Base-by-base conservation (phyloP, 2,329 filamentous ascomycete species). In the Aspergillus brasiliensis region DNA sequence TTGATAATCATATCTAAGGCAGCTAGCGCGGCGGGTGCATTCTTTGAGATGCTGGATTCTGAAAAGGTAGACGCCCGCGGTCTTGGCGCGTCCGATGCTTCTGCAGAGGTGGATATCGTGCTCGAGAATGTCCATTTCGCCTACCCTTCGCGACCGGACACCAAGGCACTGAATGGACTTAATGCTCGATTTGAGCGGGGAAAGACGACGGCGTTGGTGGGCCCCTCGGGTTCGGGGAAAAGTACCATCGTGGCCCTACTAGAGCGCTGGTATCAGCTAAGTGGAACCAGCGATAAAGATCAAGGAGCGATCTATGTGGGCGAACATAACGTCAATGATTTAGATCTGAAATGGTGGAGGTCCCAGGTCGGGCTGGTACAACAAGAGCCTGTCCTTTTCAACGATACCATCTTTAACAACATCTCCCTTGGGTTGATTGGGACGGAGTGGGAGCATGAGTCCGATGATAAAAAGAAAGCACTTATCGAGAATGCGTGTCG, bases 351-450 rank as follows among this genome's bases (percentile, higher is more conserved):
- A 63, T 91, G 81, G 65, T 84, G 84, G 73, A 79, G 84, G 42
- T 74, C 76, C 2, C 73, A 81, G 44, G 88, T 90, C 59, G 85
- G 86, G 0, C 77, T 90, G 8, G 88, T 90, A 5, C 86, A 88
- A 62, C 88, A 90, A 66, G 87, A 91, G 60, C 87, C 87, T 0
- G 86, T 88, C 58, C 77, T 90, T 1, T 90, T 91, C 74, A 88
- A 88, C 66, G 83, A 86, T 37, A 85, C 85, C 0, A 86, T 90
- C 34, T 84, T 80, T 64, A 81, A 82, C 8, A 90, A 90, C 61
- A 84, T 90, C 6, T 81, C 83, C 0, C 82, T 84, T 63, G 88
- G 88, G 0, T 71, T 89, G 2, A 64, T 72, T 11, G 75, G 71
- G 2, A 74, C 73, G 0, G 47, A 69, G 49, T 77, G 73, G 73